phyloP scores from a whole-genome alignment of 352 stramenopile species.

The Sclerospora graminicola region DNA sequence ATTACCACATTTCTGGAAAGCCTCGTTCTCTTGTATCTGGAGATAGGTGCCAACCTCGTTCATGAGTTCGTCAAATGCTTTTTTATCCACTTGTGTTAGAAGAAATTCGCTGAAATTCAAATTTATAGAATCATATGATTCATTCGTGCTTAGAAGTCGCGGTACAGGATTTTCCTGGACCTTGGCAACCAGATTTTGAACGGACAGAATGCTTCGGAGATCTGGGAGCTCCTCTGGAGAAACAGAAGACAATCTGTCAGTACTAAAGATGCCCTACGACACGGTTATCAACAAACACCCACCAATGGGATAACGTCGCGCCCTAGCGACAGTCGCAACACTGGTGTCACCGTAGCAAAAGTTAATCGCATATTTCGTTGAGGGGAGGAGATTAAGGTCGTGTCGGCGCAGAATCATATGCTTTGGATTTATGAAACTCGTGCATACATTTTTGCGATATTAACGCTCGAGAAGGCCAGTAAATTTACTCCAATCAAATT shows the following conservation, averaged over 20 bases:
- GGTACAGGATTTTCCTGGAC: constrained; percentile 16
- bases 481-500: too few species aligned
- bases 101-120: constrained; percentile 11
- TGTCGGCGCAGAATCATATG: too few species aligned
- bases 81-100: constrained; percentile 26
- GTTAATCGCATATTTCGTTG: too few species aligned
- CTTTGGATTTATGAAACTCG: too few species aligned
- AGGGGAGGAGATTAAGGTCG: too few species aligned
- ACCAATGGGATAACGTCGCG: constrained; percentile 22
- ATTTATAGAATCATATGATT: constrained; percentile 15
- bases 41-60: constrained; percentile 33
- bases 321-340: constrained; percentile 17
- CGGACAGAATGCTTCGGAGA: constrained; percentile 40
- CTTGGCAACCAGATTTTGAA: constrained; percentile 44
- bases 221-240: constrained; percentile 34
- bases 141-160: constrained; percentile 10
- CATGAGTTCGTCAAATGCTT: constrained; percentile 37
- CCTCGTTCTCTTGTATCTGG: constrained; percentile 29
- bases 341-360: constrained; percentile 8
- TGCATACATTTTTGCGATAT: too few species aligned
- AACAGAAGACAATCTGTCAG: constrained; percentile 1
- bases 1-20: constrained; percentile 25
- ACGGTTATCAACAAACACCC: neutral
- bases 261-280: neutral
- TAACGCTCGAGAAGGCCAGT: too few species aligned